Percentiles rank a stretch among this genome's conserved stretches.
phyloP scores from a whole-genome alignment of 345 rosid genomes.

The Camelina laxa region DNA sequence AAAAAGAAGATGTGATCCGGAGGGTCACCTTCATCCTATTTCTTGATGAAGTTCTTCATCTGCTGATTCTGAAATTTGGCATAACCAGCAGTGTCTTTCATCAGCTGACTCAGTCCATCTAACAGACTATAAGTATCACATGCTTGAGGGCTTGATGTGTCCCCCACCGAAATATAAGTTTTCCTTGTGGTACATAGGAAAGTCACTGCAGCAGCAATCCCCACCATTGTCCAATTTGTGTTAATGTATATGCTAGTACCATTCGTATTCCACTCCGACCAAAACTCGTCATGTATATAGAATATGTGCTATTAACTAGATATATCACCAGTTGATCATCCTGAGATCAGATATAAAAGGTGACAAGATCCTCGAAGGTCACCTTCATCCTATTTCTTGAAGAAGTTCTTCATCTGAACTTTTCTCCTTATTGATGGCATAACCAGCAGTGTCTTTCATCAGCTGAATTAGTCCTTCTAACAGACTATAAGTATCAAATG shows the following conservation, averaged over 20 bases:
- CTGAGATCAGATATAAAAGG: background rate
- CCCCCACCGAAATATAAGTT: slow-evolving; percentile 74
- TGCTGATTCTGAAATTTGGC: slow-evolving; percentile 32
- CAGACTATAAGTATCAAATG: slow-evolving; percentile 50
- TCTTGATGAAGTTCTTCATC: slow-evolving; percentile 46
- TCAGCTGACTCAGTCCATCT: slow-evolving; percentile 67
- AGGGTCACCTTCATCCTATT: slow-evolving; percentile 36
- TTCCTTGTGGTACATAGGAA: no score
- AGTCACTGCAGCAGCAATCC: background rate
- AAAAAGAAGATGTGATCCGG: background rate
- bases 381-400: slow-evolving; percentile 43
- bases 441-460: slow-evolving; percentile 53
- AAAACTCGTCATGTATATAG: slow-evolving; percentile 17
- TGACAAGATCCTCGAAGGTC: background rate
- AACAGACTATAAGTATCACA: slow-evolving; percentile 53
- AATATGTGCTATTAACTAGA: slow-evolving; percentile 5
- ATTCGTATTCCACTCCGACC: background rate
- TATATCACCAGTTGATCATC: slow-evolving; percentile 19
- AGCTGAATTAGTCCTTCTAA: slow-evolving; percentile 69
- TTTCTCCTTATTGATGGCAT: slow-evolving; percentile 34
- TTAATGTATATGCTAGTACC: slow-evolving; percentile 9
- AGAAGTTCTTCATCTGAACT: slow-evolving; percentile 46
- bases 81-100: slow-evolving; percentile 52
- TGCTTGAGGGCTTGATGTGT: slow-evolving; percentile 53
- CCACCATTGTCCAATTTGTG: slow-evolving; percentile 14